Conservation (phyloP, 1,284 basidiomycete genomes). For the Chalciporus sp. region DNA sequence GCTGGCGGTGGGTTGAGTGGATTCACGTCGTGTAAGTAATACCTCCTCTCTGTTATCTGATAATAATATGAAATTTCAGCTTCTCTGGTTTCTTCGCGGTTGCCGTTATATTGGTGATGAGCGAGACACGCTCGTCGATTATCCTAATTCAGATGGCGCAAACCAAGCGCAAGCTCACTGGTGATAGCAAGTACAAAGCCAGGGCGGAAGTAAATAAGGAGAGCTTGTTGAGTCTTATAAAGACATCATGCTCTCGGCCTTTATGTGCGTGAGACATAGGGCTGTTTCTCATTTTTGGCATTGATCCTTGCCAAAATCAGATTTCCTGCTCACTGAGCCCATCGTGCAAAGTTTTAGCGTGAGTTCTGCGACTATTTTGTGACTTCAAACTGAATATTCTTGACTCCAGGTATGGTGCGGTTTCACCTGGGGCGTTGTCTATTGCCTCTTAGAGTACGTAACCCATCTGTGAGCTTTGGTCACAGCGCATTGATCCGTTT, state of each 20-base stretch:
- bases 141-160: conserved; percentile 62
- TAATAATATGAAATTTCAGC: conserved; percentile 30
- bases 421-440: conserved; percentile 79
- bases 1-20: conserved; percentile 74
- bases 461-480: neutral
- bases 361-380: conserved; percentile 18
- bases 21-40: conserved; percentile 50
- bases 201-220: conserved; percentile 66
- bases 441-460: conserved; percentile 64
- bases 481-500: neutral
- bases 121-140: conserved; percentile 64
- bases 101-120: conserved; percentile 51
- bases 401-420: conserved; percentile 67
- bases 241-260: conserved; percentile 69
- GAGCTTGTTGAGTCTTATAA: conserved; percentile 57
- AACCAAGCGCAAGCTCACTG: conserved; percentile 61
- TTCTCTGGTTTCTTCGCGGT: conserved; percentile 47
- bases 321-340: conserved; percentile 73
- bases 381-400: conserved; percentile 2
- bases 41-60: neutral
- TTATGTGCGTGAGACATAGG: conserved; percentile 48
- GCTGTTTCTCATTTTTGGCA: neutral
- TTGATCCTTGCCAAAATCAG: conserved; percentile 33
- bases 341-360: conserved; percentile 76
- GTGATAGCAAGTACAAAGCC: conserved; percentile 61